Conservation (phyloP, 306 rosid genomes). For the Vicia faba region DNA sequence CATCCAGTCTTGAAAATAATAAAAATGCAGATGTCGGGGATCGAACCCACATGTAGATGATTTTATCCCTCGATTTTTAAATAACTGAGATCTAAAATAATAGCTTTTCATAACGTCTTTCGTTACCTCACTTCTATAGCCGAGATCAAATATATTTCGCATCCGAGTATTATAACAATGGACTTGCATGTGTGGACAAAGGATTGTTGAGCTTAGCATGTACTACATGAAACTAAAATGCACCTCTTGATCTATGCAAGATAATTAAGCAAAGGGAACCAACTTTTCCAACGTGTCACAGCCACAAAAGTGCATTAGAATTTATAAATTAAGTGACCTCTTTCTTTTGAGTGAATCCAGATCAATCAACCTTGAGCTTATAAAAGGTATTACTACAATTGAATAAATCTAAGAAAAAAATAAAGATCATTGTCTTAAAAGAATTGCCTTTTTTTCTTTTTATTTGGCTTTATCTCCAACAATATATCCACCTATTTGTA, state of each 20-base stretch:
- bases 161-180: too few species aligned
- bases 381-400: background rate
- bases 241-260: background rate
- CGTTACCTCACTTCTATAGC: too few species aligned
- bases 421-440: constrained; percentile 32
- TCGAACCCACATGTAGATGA: too few species aligned
- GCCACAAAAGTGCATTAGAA: background rate
- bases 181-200: constrained; percentile 22
- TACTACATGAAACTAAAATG: constrained; percentile 16
- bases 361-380: constrained; percentile 4
- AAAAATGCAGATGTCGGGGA: too few species aligned
- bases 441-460: constrained; percentile 11
- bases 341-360: background rate
- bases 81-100: too few species aligned
- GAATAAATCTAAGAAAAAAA: constrained; percentile 10
- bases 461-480: constrained; percentile 26
- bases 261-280: background rate
- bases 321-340: background rate
- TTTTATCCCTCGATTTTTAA: too few species aligned
- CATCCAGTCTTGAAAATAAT: too few species aligned
- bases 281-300: constrained; percentile 24
- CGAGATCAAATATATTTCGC: too few species aligned
- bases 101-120: too few species aligned
- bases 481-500: background rate
- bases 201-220: background rate